Evolutionary conservation across 78 protist genomes (phyloP).

Genomic region (Cavenderia fasciculata): DNA sequence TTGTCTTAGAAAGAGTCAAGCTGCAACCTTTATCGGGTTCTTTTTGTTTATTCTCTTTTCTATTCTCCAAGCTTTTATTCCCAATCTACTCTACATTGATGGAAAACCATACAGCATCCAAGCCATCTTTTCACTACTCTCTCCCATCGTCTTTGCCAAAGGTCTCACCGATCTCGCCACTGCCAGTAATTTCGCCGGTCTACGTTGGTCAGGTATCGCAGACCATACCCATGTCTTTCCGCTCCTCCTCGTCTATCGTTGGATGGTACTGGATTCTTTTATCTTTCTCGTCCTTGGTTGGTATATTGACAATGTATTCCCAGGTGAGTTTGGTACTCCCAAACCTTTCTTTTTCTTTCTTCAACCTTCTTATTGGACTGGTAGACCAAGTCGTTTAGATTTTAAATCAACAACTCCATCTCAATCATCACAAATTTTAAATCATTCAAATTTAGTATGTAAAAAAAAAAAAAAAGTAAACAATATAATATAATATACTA

Average conservation of each 20-base stretch:
- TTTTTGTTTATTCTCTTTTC: conserved; percentile 40
- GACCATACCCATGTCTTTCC: neutral
- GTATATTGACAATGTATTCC: conserved; percentile 74
- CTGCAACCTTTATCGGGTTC: conserved; percentile 50
- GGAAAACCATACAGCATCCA: conserved; percentile 10
- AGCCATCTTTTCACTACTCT: conserved; percentile 32
- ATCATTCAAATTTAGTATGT: too few relatives aligned
- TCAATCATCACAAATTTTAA: too few relatives aligned
- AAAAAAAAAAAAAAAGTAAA: too few relatives aligned
- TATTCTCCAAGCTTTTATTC: conserved; percentile 33
- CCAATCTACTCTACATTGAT: neutral
- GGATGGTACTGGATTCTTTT: conserved; percentile 36
- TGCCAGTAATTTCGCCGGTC: conserved; percentile 25
- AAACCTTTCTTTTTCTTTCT: conserved; percentile 71
- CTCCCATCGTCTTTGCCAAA: conserved; percentile 20
- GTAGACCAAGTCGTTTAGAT: too few relatives aligned
- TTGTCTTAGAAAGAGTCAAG: conserved; percentile 8
- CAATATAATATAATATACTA: too few relatives aligned
- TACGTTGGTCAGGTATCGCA: conserved; percentile 14
- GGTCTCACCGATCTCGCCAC: conserved; percentile 38
- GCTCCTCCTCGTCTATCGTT: conserved; percentile 22
- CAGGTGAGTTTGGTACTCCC: conserved; percentile 80
- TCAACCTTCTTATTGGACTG: conserved; percentile 81
- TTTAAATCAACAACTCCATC: too few relatives aligned
- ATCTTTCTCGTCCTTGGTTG: conserved; percentile 48